A percentile compares a stretch with the other conserved stretches of the same genome.
phyloP scores from a whole-genome alignment of 176 grass and related monocot species.

The bread wheat (Triticum aestivum) region IWGSC_CS_RefSeq_v2.1 NC_057801.1:432080064-432080563 shows the following conservation, averaged over 20 bases:
- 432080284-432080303: not conserved
- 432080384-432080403: not conserved
- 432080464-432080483: slow-evolving; percentile 68
- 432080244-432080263: not conserved
- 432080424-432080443: slow-evolving; percentile 70
- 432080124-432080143: not conserved
- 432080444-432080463: slow-evolving; percentile 69
- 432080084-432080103: not conserved
- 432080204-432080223: not conserved
- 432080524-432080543: slow-evolving; percentile 22
- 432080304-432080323: not conserved
- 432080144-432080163: not conserved
- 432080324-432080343: not conserved
- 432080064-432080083: not conserved
- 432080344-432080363: slow-evolving; percentile 1
- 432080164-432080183: not conserved
- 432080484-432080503: slow-evolving; percentile 99
- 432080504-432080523: slow-evolving; percentile 54
- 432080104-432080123: not conserved
- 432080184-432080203: not conserved
- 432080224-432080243: not conserved
- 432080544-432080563: not conserved
- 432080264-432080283: not conserved
- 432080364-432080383: not conserved
- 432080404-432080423: not conserved